phyloP scores from a whole-genome alignment of 805 yeast species.

The Kodamaea hsintzibuensis region DNA sequence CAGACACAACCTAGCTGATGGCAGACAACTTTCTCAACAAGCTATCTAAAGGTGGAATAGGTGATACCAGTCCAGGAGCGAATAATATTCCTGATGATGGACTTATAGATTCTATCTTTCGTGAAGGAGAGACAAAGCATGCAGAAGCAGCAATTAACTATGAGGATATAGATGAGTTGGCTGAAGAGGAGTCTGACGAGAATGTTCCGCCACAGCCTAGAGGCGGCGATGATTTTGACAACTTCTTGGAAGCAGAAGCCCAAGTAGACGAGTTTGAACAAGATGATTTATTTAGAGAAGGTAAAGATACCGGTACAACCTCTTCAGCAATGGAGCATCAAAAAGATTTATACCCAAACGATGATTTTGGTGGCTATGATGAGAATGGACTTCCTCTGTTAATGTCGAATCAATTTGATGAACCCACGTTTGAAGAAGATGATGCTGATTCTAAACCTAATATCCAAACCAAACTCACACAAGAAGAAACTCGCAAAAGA shows the following conservation, averaged over 20 bases:
- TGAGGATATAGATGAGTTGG: constrained; percentile 16
- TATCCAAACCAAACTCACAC: neutral
- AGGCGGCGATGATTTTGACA: constrained; percentile 24
- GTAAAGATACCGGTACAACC: neutral
- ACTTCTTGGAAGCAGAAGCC: constrained; percentile 15
- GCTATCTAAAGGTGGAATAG: neutral
- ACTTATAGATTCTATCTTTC: constrained; percentile 40
- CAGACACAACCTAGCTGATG: neutral
- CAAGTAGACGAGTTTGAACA: constrained; percentile 32
- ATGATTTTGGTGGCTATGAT: neutral
- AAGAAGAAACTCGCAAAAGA: constrained; percentile 16
- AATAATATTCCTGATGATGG: constrained; percentile 37
- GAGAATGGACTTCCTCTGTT: constrained; percentile 17
- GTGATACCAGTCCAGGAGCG: neutral
- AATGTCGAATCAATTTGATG: constrained; percentile 3
- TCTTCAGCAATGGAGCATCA: neutral
- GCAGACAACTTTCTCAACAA: neutral
- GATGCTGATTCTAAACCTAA: constrained; percentile 2
- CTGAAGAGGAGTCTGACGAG: constrained; percentile 69
- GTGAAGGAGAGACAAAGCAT: constrained; percentile 53
- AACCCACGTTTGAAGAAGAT: constrained; percentile 21
- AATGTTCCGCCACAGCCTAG: constrained; percentile 12
- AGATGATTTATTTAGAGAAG: constrained; percentile 31
- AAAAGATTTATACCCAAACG: too few relatives aligned
- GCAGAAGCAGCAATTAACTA: constrained; percentile 90